Conservation (phyloP, 257 asterid species). For the Scutellaria barbata region DNA sequence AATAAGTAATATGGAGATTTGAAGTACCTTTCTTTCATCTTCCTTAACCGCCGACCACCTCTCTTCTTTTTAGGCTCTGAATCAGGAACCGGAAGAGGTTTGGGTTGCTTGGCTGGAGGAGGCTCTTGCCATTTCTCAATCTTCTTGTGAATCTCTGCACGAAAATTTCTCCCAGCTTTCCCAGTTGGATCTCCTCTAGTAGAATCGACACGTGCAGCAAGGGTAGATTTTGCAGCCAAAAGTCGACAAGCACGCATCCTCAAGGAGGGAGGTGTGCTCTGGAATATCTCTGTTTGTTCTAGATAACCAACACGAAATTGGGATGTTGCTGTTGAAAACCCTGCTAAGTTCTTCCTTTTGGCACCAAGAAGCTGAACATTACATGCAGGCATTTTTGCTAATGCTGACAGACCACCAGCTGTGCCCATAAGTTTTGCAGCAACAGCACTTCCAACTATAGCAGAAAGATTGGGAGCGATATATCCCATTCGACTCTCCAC, state of each 20-base stretch:
- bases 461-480: conserved; percentile 96
- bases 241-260: conserved; percentile 93
- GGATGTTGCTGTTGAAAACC: conserved; percentile 93
- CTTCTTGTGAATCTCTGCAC: conserved; percentile 81
- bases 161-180: conserved; percentile 72
- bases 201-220: conserved; percentile 94
- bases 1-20: conserved; percentile 5
- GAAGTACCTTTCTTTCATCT: conserved; percentile 92
- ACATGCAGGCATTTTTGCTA: conserved; percentile 99
- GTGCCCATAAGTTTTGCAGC: conserved; percentile 99
- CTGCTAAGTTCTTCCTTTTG: conserved; percentile 84
- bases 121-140: conserved; percentile 99
- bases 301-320: conserved; percentile 85
- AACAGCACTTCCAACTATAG: conserved; percentile 95
- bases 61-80: conserved; percentile 98
- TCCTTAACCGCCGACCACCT: conserved; percentile 95
- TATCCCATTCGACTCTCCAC: conserved; percentile 98
- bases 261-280: conserved; percentile 87
- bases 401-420: conserved; percentile 88
- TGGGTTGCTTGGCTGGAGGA: conserved; percentile 98
- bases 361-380: conserved; percentile 98
- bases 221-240: conserved; percentile 91
- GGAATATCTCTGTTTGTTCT: conserved; percentile 88
- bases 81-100: conserved; percentile 98
- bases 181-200: conserved; percentile 88